These are phyloP conservation scores for Dryadomyces sulphureus DNA, from an alignment of 2,329 filamentous ascomycete species.

Conservation along the genomic window DNA sequence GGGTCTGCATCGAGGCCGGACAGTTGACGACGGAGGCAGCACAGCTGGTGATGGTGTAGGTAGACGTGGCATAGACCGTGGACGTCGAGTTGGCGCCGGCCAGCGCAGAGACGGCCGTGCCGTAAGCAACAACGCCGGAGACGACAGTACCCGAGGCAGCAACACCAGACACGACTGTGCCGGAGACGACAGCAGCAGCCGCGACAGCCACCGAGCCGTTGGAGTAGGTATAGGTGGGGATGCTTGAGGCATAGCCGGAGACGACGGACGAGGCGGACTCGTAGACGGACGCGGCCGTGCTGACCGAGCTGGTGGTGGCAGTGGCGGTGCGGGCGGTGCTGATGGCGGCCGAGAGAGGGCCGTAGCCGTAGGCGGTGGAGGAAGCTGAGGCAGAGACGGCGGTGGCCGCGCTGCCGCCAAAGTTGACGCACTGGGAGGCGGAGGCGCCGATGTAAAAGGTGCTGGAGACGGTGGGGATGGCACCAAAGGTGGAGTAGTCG, in stretches of 20 bases:
- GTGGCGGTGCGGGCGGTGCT: not conserved
- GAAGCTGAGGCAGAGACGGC: not conserved
- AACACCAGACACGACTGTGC: not conserved
- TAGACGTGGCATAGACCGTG: constrained; percentile 13
- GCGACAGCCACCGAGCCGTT: not conserved
- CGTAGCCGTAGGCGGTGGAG: too few species aligned
- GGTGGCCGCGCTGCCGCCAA: not conserved
- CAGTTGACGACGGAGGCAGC: constrained; percentile 17
- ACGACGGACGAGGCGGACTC: not conserved
- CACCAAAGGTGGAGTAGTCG: constrained; percentile 22
- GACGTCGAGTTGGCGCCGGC: constrained; percentile 8
- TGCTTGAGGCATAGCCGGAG: not conserved
- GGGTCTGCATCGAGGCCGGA: constrained; percentile 14
- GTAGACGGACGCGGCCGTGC: too few species aligned
- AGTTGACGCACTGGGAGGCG: constrained; percentile 20
- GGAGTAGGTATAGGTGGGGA: not conserved
- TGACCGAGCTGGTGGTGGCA: not conserved
- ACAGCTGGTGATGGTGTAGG: constrained; percentile 18
- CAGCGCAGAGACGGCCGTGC: not conserved
- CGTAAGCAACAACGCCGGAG: not conserved
- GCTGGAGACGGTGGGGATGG: constrained; percentile 25
- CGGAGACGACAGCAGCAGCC: not conserved
- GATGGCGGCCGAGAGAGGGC: too few species aligned
- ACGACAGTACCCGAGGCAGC: not conserved
- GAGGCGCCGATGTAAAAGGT: constrained; percentile 22